These are phyloP conservation scores for Vanilla planifolia DNA, from an alignment of 106 monocot genomes.

Conservation along the genomic window DNA sequence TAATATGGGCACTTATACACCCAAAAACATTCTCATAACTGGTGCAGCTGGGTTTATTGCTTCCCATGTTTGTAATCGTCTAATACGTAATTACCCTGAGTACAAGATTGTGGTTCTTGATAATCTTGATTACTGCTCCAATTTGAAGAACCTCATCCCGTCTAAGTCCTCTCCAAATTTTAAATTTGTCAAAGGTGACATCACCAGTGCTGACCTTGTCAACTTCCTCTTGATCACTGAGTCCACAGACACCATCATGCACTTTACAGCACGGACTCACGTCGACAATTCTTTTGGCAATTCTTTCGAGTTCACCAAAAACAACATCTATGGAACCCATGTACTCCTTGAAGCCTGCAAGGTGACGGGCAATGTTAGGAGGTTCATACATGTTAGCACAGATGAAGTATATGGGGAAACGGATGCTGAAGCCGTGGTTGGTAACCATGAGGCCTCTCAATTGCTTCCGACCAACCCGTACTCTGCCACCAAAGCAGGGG, in stretches of 20 bases:
- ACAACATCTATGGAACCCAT: conserved; percentile 94
- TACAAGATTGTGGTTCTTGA: conserved; percentile 94
- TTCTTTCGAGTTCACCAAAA: conserved; percentile 93
- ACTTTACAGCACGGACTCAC: conserved; percentile 71
- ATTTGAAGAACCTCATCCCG: conserved; percentile 67
- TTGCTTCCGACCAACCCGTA: conserved; percentile 89
- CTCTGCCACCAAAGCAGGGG: conserved; percentile 91
- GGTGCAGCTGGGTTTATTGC: conserved; percentile 95
- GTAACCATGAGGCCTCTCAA: conserved; percentile 92
- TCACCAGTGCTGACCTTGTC: conserved; percentile 87
- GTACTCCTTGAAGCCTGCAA: conserved; percentile 96
- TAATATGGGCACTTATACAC: conserved; percentile 52
- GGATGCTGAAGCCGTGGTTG: conserved; percentile 73
- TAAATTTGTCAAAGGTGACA: conserved; percentile 88
- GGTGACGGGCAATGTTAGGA: conserved; percentile 58
- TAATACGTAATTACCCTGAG: conserved; percentile 60
- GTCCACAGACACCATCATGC: conserved; percentile 62
- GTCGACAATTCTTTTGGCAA: conserved; percentile 92
- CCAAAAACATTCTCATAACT: conserved; percentile 87
- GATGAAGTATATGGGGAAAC: conserved; percentile 96
- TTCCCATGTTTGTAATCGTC: conserved; percentile 80
- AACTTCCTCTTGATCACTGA: conserved; percentile 68
- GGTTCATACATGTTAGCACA: conserved; percentile 95
- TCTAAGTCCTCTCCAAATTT: conserved; percentile 62
- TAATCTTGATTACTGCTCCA: conserved; percentile 98